Base-by-base conservation (phyloP, 2,329 filamentous ascomycete species). In the Microthyrium microscopicum region DNA sequence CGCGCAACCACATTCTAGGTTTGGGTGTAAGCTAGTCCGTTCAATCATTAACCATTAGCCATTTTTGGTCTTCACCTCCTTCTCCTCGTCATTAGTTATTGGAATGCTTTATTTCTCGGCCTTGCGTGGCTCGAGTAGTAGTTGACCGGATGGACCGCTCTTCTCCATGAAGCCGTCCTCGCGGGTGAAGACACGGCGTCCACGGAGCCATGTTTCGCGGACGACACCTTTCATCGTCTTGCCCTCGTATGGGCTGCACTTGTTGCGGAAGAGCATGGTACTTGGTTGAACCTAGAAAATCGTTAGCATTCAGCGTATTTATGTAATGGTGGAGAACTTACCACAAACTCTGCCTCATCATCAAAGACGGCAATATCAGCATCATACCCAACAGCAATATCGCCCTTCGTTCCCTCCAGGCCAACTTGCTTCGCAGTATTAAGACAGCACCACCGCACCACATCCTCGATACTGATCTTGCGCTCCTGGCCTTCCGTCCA, bases 251-350 rank as follows among this genome's bases (percentile, higher is more conserved):
- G 85, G 84, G 36, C 77, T 84, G 61, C 83, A 85, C 49, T 83
- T 82, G 56, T 94, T 93, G 55, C 83, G 76, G 69, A 92, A 98
- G 43, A 89, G 68, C 84, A 98, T 92, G 31, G 83, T 82, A 40
- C 69, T 73, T n/a, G 48, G 56, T 48, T 58, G 57, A 34, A 66
- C 56, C 50, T 48, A 25, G 12, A 11, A 4, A 39, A 27, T 13
- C 18, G 15, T n/a, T 9, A 15, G 16, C 11, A 9, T 29, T 9
- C 9, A 29, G 15, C 27, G 9, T 12, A 8, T 29, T 9, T 29
- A 9, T 5, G 16, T 15, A 20, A 7, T 25, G 4, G 3, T 28
- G 8, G 20, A 22, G 15, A 26, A 45, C 46, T 37, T 68, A 92
- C 74, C 17, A 73, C 67, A 67, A 87, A 98, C 44, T 69, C 67